Evolutionary conservation across 2,329 filamentous ascomycete genomes (phyloP).

Genomic region (Colletotrichum musae): DNA sequence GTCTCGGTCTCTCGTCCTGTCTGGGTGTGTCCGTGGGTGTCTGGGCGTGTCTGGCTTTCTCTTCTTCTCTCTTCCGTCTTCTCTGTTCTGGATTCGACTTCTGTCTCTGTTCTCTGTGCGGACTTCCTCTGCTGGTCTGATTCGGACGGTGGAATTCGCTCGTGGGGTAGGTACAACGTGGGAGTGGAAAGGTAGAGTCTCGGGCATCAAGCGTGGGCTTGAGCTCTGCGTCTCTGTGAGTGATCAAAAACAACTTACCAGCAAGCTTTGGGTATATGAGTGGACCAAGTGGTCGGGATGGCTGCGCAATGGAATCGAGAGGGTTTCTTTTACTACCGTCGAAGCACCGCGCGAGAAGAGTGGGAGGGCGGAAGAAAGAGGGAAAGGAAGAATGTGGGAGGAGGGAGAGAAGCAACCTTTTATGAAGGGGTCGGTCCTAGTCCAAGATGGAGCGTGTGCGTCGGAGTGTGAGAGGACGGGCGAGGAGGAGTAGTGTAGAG

Average conservation of each 20-base stretch:
- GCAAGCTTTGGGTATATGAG: slow-evolving; percentile 20
- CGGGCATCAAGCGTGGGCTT: slow-evolving; percentile 17
- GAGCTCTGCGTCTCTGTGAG: slow-evolving; percentile 10
- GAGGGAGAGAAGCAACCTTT: slow-evolving; percentile 39
- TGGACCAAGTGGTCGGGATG: slow-evolving; percentile 29
- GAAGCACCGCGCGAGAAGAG: slow-evolving; percentile 39
- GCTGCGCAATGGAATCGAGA: slow-evolving; percentile 41
- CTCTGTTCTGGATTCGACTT: slow-evolving; percentile 1
- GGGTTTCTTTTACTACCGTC: slow-evolving; percentile 41
- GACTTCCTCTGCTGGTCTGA: not conserved
- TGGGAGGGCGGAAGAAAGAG: slow-evolving; percentile 38
- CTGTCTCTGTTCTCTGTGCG: slow-evolving; percentile 5
- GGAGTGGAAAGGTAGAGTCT: slow-evolving; percentile 16
- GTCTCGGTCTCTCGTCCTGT: slow-evolving; percentile 9
- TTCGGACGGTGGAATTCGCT: slow-evolving; percentile 7
- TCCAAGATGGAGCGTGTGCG: slow-evolving; percentile 24
- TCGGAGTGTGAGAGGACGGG: slow-evolving; percentile 19
- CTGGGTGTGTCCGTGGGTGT: not conserved
- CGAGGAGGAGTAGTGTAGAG: slow-evolving; percentile 21
- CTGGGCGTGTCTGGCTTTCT: not conserved
- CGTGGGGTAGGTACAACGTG: not conserved
- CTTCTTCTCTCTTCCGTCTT: slow-evolving; percentile 1
- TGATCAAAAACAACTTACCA: slow-evolving; percentile 34
- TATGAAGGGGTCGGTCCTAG: slow-evolving; percentile 34
- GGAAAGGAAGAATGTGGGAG: slow-evolving; percentile 18